phyloP scores from a whole-genome alignment of 2,329 filamentous ascomycete species.

The Cucurbitaria berberidis region DNA sequence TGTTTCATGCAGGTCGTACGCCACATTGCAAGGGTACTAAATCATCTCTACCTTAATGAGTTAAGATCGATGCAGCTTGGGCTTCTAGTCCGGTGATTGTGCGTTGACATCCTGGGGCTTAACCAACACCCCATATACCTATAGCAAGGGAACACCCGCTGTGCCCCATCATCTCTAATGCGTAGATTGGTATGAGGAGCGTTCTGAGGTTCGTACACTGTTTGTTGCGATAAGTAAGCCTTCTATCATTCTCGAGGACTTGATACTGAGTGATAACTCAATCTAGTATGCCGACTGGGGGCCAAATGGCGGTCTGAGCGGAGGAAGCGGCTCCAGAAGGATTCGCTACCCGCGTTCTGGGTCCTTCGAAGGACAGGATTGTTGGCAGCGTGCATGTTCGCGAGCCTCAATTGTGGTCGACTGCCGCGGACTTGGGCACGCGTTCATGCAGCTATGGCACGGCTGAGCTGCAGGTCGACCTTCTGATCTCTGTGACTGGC shows the following conservation, averaged over 20 bases:
- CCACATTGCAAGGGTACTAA: conserved; percentile 6
- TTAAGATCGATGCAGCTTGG: conserved; percentile 10
- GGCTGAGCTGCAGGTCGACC: conserved; percentile 1
- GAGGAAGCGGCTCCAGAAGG: conserved; percentile 3
- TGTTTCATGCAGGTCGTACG: conserved; percentile 7
- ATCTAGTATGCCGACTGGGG: background rate
- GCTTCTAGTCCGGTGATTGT: conserved; percentile 13
- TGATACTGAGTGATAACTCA: background rate
- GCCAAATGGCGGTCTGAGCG: conserved; percentile 4
- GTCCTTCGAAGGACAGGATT: conserved; percentile 1
- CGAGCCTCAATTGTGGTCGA: background rate
- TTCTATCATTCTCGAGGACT: background rate
- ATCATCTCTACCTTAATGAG: conserved; percentile 4
- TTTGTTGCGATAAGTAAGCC: background rate
- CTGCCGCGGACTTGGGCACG: background rate
- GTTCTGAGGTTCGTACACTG: background rate
- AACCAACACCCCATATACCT: conserved; percentile 6
- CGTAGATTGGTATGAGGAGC: background rate
- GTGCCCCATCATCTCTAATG: background rate
- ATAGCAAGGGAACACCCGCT: background rate
- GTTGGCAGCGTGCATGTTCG: background rate
- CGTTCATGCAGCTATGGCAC: conserved; percentile 3
- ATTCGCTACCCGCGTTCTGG: conserved; percentile 8
- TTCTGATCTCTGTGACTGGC: background rate
- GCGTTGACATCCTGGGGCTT: conserved; percentile 9